Evolutionary conservation across 148 eudicot genomes (phyloP).

Genomic region (Dianthus caryophyllus): DNA sequence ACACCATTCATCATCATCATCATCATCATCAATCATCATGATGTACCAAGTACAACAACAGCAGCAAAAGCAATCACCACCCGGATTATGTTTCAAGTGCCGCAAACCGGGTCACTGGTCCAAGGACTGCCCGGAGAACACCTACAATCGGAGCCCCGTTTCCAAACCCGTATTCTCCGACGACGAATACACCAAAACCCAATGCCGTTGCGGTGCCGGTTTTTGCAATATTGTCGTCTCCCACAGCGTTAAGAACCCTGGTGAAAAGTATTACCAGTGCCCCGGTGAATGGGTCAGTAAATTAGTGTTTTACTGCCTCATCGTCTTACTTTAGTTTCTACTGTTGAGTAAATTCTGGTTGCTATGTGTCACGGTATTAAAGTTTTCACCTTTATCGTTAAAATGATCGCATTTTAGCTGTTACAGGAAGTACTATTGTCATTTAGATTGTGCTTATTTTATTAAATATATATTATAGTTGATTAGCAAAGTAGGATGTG

Average conservation of each 20-base stretch:
- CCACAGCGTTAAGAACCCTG: neutral
- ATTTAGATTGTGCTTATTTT: too few species aligned
- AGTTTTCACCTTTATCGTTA: too few species aligned
- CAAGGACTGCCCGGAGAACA: slow-evolving; percentile 13
- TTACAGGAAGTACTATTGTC: too few species aligned
- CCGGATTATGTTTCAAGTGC: slow-evolving; percentile 15
- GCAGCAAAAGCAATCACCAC: neutral
- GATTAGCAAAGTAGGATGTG: too few species aligned
- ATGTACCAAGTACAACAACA: neutral
- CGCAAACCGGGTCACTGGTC: slow-evolving; percentile 22
- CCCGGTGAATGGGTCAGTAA: slow-evolving; percentile 16
- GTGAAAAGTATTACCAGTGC: slow-evolving; percentile 18
- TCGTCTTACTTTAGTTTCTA: too few species aligned
- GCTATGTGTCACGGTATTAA: too few species aligned
- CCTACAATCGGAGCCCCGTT: slow-evolving; percentile 8
- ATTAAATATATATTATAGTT: too few species aligned
- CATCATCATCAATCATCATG: neutral
- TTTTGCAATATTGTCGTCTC: slow-evolving; percentile 22
- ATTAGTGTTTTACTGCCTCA: too few species aligned
- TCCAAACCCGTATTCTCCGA: neutral
- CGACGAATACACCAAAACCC: slow-evolving; percentile 9
- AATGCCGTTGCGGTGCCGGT: slow-evolving; percentile 29
- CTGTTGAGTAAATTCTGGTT: too few species aligned
- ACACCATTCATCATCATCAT: neutral
- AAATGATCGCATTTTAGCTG: too few species aligned